Evolutionary conservation across 176 grass and related monocot species (phyloP), one percentile per base, ranked within the genome.

Genomic region (Tillandsia leiboldiana): DNA sequence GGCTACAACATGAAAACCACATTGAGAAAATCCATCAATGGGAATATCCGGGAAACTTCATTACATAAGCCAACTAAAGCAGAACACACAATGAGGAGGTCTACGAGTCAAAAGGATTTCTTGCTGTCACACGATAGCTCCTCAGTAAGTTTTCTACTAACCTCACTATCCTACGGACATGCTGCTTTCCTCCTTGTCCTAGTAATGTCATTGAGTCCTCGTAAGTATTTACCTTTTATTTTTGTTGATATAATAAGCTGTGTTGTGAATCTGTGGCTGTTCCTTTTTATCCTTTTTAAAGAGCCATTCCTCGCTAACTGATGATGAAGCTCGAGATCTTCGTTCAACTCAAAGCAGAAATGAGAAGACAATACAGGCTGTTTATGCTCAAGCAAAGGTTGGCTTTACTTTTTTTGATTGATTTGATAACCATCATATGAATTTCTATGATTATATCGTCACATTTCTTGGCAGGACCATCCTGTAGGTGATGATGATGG

Each of bases 251-350:
- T 6, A 42, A 42, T 42, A 42, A 42, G 33, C 33, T 42, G 33
- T 42, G 33, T 42, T 42, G 33, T 42, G 33, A 42, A 11, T 63
- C 33, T 63, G 10, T 50, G 15, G 14, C 1, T 23, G 15, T 18
- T 8, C 22, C 56, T 61, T 10, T 15, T 61, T 61, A 8, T 10
- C 56, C 17, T 61, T 72, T 69, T 69, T 54, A 33, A 69, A 93
- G 94, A 99, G 89, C 70, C 84, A 90, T 78, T 93, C 94, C 87
- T 99, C 89, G 72, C n/a, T 99, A 72, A 93, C 94, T 73, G 94
- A 99, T 85, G 90, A 93, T 67, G 90, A 99, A 70, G 79, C 78
- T 58, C 77, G 78, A 78, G 85, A 90, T 50, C 64, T 62, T 71
- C 68, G 63, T 63, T 84, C 75, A 29, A 82, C 54, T 12, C 64